phyloP scores from a whole-genome alignment of 106 monocot species.

The Narthecium ossifragum region DNA sequence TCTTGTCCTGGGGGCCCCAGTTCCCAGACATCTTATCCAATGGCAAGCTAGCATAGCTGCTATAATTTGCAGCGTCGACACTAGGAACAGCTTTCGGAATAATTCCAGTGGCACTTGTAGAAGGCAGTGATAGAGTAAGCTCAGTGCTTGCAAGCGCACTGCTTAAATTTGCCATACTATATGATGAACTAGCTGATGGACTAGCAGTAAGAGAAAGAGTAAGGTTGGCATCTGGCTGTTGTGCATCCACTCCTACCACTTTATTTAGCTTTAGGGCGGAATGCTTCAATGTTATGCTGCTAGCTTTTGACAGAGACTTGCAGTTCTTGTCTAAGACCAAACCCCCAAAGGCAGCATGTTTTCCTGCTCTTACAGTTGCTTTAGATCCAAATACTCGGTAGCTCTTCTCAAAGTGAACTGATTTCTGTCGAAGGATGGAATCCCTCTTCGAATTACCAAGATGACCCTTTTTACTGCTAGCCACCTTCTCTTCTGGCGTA shows the following conservation, averaged over 20 bases:
- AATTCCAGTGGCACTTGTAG: conserved; percentile 15
- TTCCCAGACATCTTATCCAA: conserved; percentile 25
- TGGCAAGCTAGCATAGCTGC: conserved; percentile 8
- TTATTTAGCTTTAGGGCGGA: conserved; percentile 42
- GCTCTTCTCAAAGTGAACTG: conserved; percentile 61
- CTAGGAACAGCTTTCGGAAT: conserved; percentile 1
- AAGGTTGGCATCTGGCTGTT: conserved; percentile 14
- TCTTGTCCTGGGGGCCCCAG: conserved; percentile 48
- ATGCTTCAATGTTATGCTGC: conserved; percentile 30
- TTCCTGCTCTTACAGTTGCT: conserved; percentile 42
- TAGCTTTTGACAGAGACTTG: conserved; percentile 39
- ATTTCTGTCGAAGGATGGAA: conserved; percentile 46
- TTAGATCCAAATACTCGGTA: conserved; percentile 62
- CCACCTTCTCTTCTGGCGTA: conserved; percentile 27
- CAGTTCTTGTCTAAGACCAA: conserved; percentile 48
- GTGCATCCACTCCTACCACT: conserved; percentile 16
- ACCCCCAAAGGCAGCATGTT: conserved; percentile 30
- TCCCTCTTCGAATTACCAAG: conserved; percentile 58
- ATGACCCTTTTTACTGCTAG: conserved; percentile 36
- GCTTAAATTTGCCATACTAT: conserved; percentile 4
- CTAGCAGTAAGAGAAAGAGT: conserved; percentile 26
- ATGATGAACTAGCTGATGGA: conserved; percentile 8
- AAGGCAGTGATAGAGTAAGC: conserved; percentile 59
- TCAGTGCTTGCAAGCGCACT: conserved; percentile 46
- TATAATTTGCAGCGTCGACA: conserved; percentile 2